Base-by-base conservation (phyloP, 371 early-diverging fungal genomes). In the Smittium culicis region DNA sequence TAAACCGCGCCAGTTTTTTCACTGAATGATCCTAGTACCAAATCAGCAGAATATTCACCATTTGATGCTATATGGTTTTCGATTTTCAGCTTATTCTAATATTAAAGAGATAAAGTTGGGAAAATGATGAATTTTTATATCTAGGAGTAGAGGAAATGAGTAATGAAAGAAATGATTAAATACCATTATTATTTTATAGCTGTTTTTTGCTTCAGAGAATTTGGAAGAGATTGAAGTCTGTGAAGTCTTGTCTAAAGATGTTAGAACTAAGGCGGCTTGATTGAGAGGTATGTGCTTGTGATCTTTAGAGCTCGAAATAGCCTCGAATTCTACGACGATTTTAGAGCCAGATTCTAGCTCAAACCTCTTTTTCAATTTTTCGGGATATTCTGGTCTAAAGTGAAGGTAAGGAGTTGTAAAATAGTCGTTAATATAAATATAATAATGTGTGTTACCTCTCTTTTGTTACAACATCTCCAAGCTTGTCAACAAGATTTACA, bases 221-320 rank as follows among this genome's bases (percentile, higher is more conserved):
- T 63, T 71, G 27, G 77, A 73, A 1, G 67, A 64, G 16, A 77
- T 59, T 17, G 65, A 67, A 0, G 67, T 35, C 33, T 77, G 76
- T 32, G 55, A 64, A 45, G 67, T 67, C 3, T 70, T 66, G 20
- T 54, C 57, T 14, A 54, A 20, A 61, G 69, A 70, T 54, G 68
- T 71, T 35, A 77, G 64, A 35, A 69, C 74, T 54, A 77, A 72
- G 11, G 67, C 17, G 56, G 77, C 77, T 61, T 77, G 77, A 68
- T 74, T 77, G 34, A 76, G 61, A 34, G 1, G 29, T 55, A 66
- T n/a, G 16, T 62, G 54, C 5, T 67, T 62, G 54, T 57, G 56
- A 34, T 28, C 62, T 28, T 27, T 35, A 20, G n/a, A 24, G 29
- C 34, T n/a, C 20, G 20, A 24, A 63, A 35, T 54, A 0, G 68